Conservation (phyloP, 2,329 filamentous ascomycete genomes). For the Aureobasidium leucospermi region DNA sequence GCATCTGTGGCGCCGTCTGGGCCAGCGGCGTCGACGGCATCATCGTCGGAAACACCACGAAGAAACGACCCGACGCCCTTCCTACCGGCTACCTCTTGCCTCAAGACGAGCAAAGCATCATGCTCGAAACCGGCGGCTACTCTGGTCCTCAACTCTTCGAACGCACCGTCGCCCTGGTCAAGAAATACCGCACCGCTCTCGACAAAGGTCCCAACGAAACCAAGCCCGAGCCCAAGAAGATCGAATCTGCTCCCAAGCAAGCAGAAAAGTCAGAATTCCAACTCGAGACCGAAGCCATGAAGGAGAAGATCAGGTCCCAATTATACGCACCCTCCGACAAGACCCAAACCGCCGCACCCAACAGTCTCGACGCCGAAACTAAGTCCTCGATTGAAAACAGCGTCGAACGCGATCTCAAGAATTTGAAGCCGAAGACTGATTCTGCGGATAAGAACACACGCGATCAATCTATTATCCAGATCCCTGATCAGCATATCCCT, state of each 20-base stretch:
- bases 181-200: conserved; percentile 58
- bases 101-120: conserved; percentile 55
- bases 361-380: conserved; percentile 1
- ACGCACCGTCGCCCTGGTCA: conserved; percentile 69
- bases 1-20: conserved; percentile 80
- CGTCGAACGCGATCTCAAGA: conserved; percentile 24
- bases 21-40: conserved; percentile 84
- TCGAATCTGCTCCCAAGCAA: not conserved
- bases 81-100: conserved; percentile 60
- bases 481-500: conserved; percentile 24
- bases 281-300: not conserved
- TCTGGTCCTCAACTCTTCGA: conserved; percentile 86
- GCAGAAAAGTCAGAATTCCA: conserved; percentile 9
- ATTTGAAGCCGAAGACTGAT: conserved; percentile 25
- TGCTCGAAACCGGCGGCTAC: conserved; percentile 78
- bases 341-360: not conserved
- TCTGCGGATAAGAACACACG: conserved; percentile 23
- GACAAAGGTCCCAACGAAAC: conserved; percentile 35
- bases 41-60: conserved; percentile 96
- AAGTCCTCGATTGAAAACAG: conserved; percentile 19
- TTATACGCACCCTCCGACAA: not conserved
- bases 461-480: conserved; percentile 26
- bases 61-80: conserved; percentile 64
- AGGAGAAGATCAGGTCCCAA: not conserved
- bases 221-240: conserved; percentile 1